These are phyloP conservation scores for Eutypa lata DNA, from an alignment of 2,329 filamentous ascomycete species.

Conservation along the genomic window DNA sequence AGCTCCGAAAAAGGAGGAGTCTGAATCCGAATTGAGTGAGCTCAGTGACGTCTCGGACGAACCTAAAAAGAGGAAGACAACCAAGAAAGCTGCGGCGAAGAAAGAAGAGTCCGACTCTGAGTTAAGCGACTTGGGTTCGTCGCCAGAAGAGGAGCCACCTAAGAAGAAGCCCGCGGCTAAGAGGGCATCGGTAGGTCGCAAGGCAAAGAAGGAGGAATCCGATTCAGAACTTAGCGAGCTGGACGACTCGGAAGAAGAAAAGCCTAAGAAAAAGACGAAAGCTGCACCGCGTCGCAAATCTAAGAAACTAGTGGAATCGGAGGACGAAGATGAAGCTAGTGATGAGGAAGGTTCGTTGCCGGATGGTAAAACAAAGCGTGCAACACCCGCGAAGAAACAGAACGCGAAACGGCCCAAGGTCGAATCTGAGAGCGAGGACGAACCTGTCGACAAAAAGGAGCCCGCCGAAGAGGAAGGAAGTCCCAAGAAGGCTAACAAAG, in stretches of 20 bases:
- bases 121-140: constrained; percentile 20
- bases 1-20: constrained; percentile 24
- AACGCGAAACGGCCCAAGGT: constrained; percentile 18
- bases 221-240: constrained; percentile 19
- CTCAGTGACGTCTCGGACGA: constrained; percentile 20
- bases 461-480: not conserved
- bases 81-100: constrained; percentile 12
- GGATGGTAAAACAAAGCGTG: constrained; percentile 22
- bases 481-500: constrained; percentile 8
- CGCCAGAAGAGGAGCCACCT: constrained; percentile 19
- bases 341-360: constrained; percentile 13
- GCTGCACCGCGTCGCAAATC: constrained; percentile 20
- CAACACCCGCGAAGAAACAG: constrained; percentile 15
- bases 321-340: constrained; percentile 26
- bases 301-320: constrained; percentile 25
- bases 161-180: constrained; percentile 8
- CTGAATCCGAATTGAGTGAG: constrained; percentile 28
- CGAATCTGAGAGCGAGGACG: constrained; percentile 23
- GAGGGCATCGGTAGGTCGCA: constrained; percentile 8
- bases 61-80: constrained; percentile 14
- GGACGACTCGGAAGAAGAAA: constrained; percentile 18
- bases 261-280: constrained; percentile 16
- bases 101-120: constrained; percentile 21
- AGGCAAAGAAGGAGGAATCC: constrained; percentile 16
- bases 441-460: constrained; percentile 9